Evolutionary conservation across 2,329 filamentous ascomycete genomes (phyloP).

Genomic region (Thelonectria rubi): DNA sequence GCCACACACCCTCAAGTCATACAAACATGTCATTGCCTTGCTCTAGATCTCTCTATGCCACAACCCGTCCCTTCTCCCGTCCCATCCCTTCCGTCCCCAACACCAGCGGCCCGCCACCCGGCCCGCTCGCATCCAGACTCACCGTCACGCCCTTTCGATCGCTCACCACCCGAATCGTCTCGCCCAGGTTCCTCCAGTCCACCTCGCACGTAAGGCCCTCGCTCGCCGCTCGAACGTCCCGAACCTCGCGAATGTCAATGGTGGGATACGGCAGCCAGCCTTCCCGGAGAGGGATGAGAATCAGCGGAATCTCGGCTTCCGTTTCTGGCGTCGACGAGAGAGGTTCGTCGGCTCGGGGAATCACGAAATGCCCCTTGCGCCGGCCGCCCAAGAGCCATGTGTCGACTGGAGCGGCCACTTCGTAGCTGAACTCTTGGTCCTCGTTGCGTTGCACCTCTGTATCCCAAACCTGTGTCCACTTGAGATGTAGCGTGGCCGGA

Average conservation of each 20-base stretch:
- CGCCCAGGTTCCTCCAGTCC: constrained; percentile 80
- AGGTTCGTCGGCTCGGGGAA: constrained; percentile 56
- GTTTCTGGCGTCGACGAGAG: constrained; percentile 58
- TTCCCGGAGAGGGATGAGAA: constrained; percentile 81
- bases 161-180: constrained; percentile 78
- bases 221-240: constrained; percentile 39
- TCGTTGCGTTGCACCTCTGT: constrained; percentile 52
- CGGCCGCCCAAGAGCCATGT: constrained; percentile 88
- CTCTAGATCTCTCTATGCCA: constrained; percentile 42
- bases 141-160: constrained; percentile 78
- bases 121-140: constrained; percentile 73
- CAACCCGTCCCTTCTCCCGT: constrained; percentile 47
- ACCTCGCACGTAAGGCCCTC: constrained; percentile 70
- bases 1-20: background rate
- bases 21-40: constrained; percentile 8
- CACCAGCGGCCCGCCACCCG: constrained; percentile 71
- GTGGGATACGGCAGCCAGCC: constrained; percentile 81
- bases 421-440: constrained; percentile 81
- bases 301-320: constrained; percentile 70
- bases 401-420: constrained; percentile 77
- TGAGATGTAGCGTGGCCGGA: constrained; percentile 67
- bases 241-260: constrained; percentile 78
- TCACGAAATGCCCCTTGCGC: constrained; percentile 79
- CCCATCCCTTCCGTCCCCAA: constrained; percentile 64
- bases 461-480: constrained; percentile 72